A percentile compares a stretch with the other conserved stretches of the same genome.
These are phyloP conservation scores for Aspergillus jensenii DNA, from an alignment of 2,329 filamentous ascomycete species.

Conservation along the genomic window DNA sequence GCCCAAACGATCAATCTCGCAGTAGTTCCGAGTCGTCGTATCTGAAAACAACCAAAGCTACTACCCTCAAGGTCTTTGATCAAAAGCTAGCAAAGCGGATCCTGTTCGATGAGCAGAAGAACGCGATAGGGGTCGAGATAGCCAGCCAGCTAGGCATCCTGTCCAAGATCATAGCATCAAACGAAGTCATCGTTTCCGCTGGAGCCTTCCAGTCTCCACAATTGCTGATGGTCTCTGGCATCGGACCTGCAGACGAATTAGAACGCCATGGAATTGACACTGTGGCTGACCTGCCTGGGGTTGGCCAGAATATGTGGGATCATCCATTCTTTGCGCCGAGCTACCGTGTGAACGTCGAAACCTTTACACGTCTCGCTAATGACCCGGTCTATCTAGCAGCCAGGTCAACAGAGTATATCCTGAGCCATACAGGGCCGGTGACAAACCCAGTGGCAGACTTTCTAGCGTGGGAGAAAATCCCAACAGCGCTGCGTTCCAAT, in stretches of 20 bases:
- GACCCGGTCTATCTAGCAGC: background rate
- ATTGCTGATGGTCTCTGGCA: slow-evolving; percentile 49
- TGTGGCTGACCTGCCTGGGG: slow-evolving; percentile 48
- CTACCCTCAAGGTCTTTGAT: slow-evolving; percentile 42
- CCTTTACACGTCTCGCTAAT: slow-evolving; percentile 16
- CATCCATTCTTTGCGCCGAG: slow-evolving; percentile 26
- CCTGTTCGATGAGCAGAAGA: slow-evolving; percentile 39
- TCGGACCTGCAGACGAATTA: slow-evolving; percentile 44
- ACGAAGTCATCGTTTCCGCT: slow-evolving; percentile 52
- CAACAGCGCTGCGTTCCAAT: background rate
- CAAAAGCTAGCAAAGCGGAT: slow-evolving; percentile 48
- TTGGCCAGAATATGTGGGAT: slow-evolving; percentile 44
- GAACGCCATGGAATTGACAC: slow-evolving; percentile 40
- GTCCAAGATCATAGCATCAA: slow-evolving; percentile 35
- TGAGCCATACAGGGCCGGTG: background rate
- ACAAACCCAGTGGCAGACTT: slow-evolving; percentile 3
- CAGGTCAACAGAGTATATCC: background rate
- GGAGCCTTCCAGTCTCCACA: slow-evolving; percentile 51
- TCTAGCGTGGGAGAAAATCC: slow-evolving; percentile 14
- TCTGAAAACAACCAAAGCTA: slow-evolving; percentile 15
- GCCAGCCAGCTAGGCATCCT: slow-evolving; percentile 36
- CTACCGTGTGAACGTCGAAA: slow-evolving; percentile 26
- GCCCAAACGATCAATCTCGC: slow-evolving; percentile 22
- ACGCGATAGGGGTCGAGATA: slow-evolving; percentile 44
- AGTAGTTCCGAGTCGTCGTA: slow-evolving; percentile 38